Conservation (phyloP, 371 early-diverging fungal species). For the Rhizopus stolonifer region DNA sequence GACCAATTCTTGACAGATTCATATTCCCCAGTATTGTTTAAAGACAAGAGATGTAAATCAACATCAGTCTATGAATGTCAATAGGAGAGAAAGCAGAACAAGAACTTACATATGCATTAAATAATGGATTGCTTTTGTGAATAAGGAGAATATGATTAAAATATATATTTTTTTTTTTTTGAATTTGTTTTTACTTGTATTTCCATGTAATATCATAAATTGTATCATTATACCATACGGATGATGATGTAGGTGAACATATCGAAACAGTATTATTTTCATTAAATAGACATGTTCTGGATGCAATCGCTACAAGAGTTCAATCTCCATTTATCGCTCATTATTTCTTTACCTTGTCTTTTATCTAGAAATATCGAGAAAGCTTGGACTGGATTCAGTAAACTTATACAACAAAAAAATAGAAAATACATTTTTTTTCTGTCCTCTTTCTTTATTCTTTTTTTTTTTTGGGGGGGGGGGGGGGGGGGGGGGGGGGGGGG, state of each 20-base stretch:
- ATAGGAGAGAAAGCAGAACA: too few species aligned
- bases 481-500: too few species aligned
- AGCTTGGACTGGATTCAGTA: not conserved
- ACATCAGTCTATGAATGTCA: constrained; percentile 24
- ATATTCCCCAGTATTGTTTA: constrained; percentile 11
- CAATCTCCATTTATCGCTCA: too few species aligned
- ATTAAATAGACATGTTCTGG: constrained; percentile 28
- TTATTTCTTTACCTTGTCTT: constrained; percentile 23
- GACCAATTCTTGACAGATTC: constrained; percentile 28
- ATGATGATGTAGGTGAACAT: constrained; percentile 29
- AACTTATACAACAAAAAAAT: constrained; percentile 1
- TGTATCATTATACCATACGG: constrained; percentile 41
- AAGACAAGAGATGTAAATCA: constrained; percentile 33
- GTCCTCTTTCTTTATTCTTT: not conserved
- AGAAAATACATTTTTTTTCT: constrained; percentile 2
- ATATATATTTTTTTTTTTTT: too few species aligned
- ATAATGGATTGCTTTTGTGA: constrained; percentile 24
- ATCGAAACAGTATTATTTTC: constrained; percentile 32
- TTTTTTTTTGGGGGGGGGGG: not conserved
- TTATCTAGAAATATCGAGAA: constrained; percentile 7
- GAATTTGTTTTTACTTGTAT: constrained; percentile 32
- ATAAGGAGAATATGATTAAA: too few species aligned
- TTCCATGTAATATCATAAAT: constrained; percentile 47
- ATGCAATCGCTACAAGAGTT: constrained; percentile 43
- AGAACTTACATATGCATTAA: constrained; percentile 22